Percentiles rank a stretch among this genome's conserved stretches.
Evolutionary conservation across 2,329 filamentous ascomycete species (phyloP).

Genomic region (Ascomycota sp.): DNA sequence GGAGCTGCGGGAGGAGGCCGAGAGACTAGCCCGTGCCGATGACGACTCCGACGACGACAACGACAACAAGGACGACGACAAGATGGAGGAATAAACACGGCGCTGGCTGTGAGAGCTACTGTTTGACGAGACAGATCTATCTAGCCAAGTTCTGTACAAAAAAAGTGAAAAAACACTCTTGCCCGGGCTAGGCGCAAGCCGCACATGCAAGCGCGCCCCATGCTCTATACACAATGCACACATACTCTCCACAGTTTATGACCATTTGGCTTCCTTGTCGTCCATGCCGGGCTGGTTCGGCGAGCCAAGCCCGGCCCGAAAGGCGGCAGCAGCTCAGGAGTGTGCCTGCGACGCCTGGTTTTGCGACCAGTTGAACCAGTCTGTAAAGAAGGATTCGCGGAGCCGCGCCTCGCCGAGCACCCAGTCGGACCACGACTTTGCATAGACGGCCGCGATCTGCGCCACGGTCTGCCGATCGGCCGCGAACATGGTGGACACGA

Average conservation of each 20-base stretch:
- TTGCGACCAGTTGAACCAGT: slow-evolving; percentile 57
- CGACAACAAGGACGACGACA: slow-evolving; percentile 45
- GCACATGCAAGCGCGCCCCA: too few species aligned
- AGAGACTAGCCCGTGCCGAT: slow-evolving; percentile 77
- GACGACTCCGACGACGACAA: slow-evolving; percentile 78
- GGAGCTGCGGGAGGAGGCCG: slow-evolving; percentile 75
- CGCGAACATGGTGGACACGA: slow-evolving; percentile 40
- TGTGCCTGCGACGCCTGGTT: slow-evolving; percentile 19
- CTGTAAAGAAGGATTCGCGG: slow-evolving; percentile 44
- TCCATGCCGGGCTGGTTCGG: too few species aligned
- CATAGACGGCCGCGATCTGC: slow-evolving; percentile 42
- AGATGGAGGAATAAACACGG: slow-evolving; percentile 64
- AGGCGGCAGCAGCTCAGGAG: slow-evolving; percentile 4
- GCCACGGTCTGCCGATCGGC: slow-evolving; percentile 30
- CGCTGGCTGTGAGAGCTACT: slow-evolving; percentile 2
- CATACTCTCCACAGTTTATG: too few species aligned
- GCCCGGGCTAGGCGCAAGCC: not conserved
- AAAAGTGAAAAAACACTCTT: not conserved
- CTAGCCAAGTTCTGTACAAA: not conserved
- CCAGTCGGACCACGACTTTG: slow-evolving; percentile 35
- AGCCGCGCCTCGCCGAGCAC: slow-evolving; percentile 37
- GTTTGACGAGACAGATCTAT: not conserved
- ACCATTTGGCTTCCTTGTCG: too few species aligned
- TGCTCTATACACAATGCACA: too few species aligned
- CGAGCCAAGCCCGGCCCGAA: too few species aligned